Base-by-base conservation (phyloP, 768 basidiomycete genomes). In the Calocera viscosa region DNA sequence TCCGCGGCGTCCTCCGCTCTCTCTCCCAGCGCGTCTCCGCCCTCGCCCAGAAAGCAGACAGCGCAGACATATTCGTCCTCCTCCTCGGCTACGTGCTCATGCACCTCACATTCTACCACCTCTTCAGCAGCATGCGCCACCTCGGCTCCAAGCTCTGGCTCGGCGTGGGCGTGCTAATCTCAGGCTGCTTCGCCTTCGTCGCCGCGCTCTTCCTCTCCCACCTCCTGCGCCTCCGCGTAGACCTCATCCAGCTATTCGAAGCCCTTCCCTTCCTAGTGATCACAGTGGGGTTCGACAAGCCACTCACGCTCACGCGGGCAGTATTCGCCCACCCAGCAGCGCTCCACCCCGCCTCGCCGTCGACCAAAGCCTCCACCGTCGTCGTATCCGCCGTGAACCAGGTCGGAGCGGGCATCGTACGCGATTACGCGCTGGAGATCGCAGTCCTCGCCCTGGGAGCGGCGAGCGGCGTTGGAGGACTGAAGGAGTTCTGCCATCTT, bases 211-310 rank as follows among this genome's bases (percentile, higher is more conserved):
- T 95, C 16, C 74, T 86, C 41, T 84, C 87, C 22, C 82, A 88
- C 65, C 86, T 82, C 14, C 81, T 97, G 67, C 81, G 82, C 71
- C 91, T 99, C 67, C 88, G 87, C 22, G 87, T 99, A 71, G 94
- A 98, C 75, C 92, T 93, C 1, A 88, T 98, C 65, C 87, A 88
- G 11, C 82, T 99, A 64, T 92, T 91, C 11, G 96, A 99, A 76
- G 95, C 96, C 0, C 83, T 99, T 0, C 96, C 96, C 0, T 98
- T 98, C 86, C 81, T 98, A 63, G 94, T 99, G 38, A 95, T 95
- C 76, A 96, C 94, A 1, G 86, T 99, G 68, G 95, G 95, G 7
- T 99, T 98, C 75, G 96, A 99, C 78, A 98, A 99, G 75, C 95
- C 94, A 0, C 86, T 95, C 53, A 84, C 91, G 7, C 86, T 99